Base-by-base conservation (phyloP, 1,139 yeast genomes). In the Yamadazyma aaseri region DNA sequence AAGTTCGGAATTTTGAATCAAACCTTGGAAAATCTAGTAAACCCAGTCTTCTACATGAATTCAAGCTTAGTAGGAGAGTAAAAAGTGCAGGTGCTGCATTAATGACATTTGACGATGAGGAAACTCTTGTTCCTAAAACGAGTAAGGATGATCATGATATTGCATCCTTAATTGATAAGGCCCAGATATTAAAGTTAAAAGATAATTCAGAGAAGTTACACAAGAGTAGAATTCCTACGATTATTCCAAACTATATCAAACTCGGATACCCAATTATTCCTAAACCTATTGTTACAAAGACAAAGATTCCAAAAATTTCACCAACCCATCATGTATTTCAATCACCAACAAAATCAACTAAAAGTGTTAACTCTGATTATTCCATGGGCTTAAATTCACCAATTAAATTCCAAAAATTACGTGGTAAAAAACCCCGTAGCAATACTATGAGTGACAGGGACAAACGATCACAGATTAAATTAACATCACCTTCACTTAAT, bases 221-320 rank as follows among this genome's bases (percentile, higher is more conserved):
- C 32, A 12, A 8, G 8, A 36, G 41, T 4, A 46, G 42, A 28
- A 51, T 67, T 20, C 73, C 73, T 1, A 39, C 46, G 15, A 58
- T 65, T 5, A 35, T 40, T 2, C 40, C 49, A 11, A 45, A 60
- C 37, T 65, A 60, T 41, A 36, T 44, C 11, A 36, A 44, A 16
- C 31, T 35, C 17, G 60, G 59, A 3, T 47, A 50, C 14, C 63
- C 63, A 1, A 44, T 47, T 1, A 50, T 62, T 20, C 44, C 51
- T 26, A 63, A 63, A 43, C 36, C 27, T 24, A 32, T 10, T 2
- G 22, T n/a, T 12, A 32, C 11, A 12, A 15, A 15, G 20, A 36
- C 58, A 4, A 44, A 41, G 20, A 58, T 68, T 11, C 71, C 73
- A 1, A 50, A 49, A 14, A 62, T 65, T 5, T 52, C 61, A 21